These are phyloP conservation scores for Dichotomopilus funicola DNA, from an alignment of 2,329 filamentous ascomycete genomes.

Conservation along the genomic window DNA sequence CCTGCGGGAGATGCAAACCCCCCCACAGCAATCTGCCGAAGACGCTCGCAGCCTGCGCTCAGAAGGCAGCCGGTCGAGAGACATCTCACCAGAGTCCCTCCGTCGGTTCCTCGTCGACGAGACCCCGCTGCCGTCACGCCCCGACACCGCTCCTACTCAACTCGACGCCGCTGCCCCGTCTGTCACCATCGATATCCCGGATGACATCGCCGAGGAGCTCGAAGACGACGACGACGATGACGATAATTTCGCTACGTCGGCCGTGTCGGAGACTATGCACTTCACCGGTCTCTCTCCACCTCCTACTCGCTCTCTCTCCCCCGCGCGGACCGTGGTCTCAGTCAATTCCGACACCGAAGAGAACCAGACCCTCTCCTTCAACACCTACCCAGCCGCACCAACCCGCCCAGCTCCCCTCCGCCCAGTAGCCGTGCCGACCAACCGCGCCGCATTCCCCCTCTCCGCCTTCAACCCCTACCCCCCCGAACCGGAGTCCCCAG, in stretches of 20 bases:
- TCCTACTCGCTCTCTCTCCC: constrained; percentile 37
- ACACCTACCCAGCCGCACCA: constrained; percentile 7
- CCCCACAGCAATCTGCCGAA: constrained; percentile 20
- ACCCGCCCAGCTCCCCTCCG: background rate
- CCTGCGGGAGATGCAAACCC: constrained; percentile 23
- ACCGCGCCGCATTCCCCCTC: constrained; percentile 23
- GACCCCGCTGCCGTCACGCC: constrained; percentile 18
- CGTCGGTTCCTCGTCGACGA: constrained; percentile 47
- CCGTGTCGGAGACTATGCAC: constrained; percentile 38
- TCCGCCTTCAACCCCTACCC: constrained; percentile 18
- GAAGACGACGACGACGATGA: constrained; percentile 57
- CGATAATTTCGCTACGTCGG: constrained; percentile 55
- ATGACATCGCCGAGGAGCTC: constrained; percentile 43
- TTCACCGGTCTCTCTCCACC: constrained; percentile 48
- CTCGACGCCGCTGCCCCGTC: constrained; percentile 31
- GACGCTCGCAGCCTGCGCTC: constrained; percentile 31
- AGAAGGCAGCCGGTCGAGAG: constrained; percentile 40
- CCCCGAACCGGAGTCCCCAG: constrained; percentile 31
- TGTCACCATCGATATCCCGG: constrained; percentile 34
- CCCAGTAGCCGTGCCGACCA: constrained; percentile 12
- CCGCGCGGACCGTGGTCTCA: constrained; percentile 18
- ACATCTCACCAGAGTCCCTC: constrained; percentile 51
- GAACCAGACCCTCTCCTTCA: background rate
- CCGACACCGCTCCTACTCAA: constrained; percentile 24
- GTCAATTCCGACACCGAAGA: background rate